Evolutionary conservation across 441 rosid species (phyloP).

Genomic region (Dalechampia spathulata): DNA sequence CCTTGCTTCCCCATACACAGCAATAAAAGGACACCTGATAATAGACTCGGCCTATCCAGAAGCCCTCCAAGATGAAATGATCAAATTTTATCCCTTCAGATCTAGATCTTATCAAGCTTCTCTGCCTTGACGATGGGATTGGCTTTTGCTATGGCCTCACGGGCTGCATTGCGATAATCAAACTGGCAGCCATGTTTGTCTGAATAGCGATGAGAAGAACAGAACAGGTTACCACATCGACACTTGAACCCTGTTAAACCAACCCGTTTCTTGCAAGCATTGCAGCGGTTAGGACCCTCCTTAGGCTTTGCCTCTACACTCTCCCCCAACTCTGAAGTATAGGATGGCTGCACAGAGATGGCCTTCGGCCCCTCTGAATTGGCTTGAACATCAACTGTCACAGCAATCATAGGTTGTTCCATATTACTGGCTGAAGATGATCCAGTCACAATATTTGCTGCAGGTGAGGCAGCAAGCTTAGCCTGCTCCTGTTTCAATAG

Average conservation of each 20-base stretch:
- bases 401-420: background rate
- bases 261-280: conserved; percentile 52
- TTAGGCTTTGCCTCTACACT: background rate
- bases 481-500: conserved; percentile 1
- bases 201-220: conserved; percentile 60
- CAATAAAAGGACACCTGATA: no score
- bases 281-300: conserved; percentile 54
- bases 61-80: no score
- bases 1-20: no score
- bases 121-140: conserved; percentile 64
- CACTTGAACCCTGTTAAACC: conserved; percentile 66
- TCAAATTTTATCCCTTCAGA: no score
- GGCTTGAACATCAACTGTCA: background rate
- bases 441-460: background rate
- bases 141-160: conserved; percentile 61
- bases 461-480: background rate
- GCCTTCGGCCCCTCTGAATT: background rate
- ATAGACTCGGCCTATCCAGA: no score
- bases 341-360: background rate
- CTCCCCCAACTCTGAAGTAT: no score
- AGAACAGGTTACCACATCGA: conserved; percentile 58
- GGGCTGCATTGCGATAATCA: conserved; percentile 56
- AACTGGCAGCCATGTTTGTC: conserved; percentile 50
- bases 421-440: background rate
- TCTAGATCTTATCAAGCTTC: conserved; percentile 69